Evolutionary conservation across 2,329 filamentous ascomycete species (phyloP).

Genomic region (Aspergillus oerlinghausenensis): DNA sequence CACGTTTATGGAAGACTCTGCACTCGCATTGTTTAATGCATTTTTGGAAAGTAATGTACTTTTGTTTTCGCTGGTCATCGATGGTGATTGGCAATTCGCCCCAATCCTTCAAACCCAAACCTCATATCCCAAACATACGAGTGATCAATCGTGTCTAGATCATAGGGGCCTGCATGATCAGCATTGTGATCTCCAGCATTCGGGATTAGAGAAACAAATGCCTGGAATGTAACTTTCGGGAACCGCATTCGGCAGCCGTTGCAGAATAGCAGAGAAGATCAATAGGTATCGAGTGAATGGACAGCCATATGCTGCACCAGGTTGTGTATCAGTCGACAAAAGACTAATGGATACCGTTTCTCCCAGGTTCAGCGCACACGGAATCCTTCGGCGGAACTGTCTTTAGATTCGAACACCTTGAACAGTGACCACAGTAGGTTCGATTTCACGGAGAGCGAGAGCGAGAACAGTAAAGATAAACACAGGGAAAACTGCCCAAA

Average conservation of each 20-base stretch:
- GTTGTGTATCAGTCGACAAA: neutral
- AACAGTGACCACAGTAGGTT: neutral
- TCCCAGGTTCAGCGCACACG: neutral
- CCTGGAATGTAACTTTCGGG: neutral
- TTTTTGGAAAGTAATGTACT: no score
- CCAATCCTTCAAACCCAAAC: neutral
- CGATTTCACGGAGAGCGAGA: neutral
- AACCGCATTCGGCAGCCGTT: neutral
- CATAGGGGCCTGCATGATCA: neutral
- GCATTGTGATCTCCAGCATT: neutral
- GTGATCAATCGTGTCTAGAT: neutral
- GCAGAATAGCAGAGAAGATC: neutral
- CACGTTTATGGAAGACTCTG: no score
- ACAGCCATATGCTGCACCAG: neutral
- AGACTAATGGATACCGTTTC: neutral
- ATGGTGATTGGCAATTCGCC: neutral
- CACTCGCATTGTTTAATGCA: no score
- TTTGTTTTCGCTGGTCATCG: no score
- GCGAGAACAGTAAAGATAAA: neutral
- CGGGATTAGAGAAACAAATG: neutral
- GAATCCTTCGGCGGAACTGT: neutral
- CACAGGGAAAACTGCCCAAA: neutral
- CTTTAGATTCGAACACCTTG: neutral
- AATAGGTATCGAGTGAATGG: neutral
- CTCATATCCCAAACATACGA: neutral